Evolutionary conservation across 2,329 filamentous ascomycete genomes (phyloP), one percentile per base, ranked within the genome.

Genomic region (Plectosphaerella cucumerina): DNA sequence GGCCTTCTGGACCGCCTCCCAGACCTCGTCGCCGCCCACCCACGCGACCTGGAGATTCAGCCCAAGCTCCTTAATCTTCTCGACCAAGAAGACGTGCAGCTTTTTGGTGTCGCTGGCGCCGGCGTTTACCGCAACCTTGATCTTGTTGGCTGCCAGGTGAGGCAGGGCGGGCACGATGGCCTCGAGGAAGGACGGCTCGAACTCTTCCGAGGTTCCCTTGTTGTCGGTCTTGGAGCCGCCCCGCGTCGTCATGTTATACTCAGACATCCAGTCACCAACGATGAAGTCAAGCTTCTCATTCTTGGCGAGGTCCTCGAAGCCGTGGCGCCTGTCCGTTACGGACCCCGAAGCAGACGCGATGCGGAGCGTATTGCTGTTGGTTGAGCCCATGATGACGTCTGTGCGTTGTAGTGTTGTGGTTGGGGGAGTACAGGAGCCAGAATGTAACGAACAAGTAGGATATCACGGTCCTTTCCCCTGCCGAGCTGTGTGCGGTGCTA

Each of bases 221-320:
- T 64, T 58, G 37, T 65, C 63, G 15, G 59, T 67, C 74, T 50
- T 65, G 56, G 53, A 64, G 61, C 64, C 58, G 53, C 55, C 68
- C 58, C 53, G 66, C 63, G 54, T 68, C 50, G 77, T 74, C 68
- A 82, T 79, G 60, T 81, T 82, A 55, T 73, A 73, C 55, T 72
- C 69, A 10, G 68, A 70, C 44, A 71, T 62, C 62, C 68, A 71
- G 58, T 71, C 69, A 18, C 68, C 69, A 2, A 65, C 68, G 31
- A 71, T 70, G 42, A 70, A 66, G 46, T 71, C 60, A 8, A 70
- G 57, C 39, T 63, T 56, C 39, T 58, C 60, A 5, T 57, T 52
- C 1, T 48, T 50, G 8, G 57, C 60, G 18, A 62, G 53, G 9
- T 56, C 56, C 26, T 55, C 56, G 20, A 62, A 44, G 18, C 59